These are phyloP conservation scores for Taphrina wiesneri DNA, from an alignment of 1,139 yeast species.

Conservation along the genomic window DNA sequence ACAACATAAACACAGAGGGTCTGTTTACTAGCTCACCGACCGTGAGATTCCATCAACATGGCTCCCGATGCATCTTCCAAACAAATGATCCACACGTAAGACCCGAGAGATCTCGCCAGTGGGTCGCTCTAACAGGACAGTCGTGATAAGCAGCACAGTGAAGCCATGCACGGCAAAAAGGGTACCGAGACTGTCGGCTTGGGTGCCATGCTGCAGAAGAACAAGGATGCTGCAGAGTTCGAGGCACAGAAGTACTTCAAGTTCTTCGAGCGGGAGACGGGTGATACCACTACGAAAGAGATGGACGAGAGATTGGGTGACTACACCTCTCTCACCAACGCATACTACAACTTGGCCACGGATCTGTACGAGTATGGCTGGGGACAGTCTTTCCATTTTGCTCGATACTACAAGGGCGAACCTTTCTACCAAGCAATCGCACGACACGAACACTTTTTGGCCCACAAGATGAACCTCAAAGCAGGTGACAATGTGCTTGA, in stretches of 20 bases:
- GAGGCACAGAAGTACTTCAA: constrained; percentile 90
- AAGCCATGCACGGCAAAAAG: constrained; percentile 79
- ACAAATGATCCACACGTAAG: constrained; percentile 29
- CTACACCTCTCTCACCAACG: constrained; percentile 88
- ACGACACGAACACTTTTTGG: constrained; percentile 93
- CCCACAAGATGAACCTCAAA: constrained; percentile 75
- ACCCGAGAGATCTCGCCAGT: neutral
- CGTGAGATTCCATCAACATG: neutral
- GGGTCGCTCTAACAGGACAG: neutral
- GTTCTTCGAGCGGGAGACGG: constrained; percentile 74
- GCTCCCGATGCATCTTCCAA: constrained; percentile 15
- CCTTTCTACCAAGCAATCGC: constrained; percentile 93
- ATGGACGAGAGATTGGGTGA: constrained; percentile 63
- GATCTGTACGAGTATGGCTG: constrained; percentile 88
- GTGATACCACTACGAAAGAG: constrained; percentile 71
- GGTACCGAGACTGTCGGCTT: constrained; percentile 69
- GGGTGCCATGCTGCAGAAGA: constrained; percentile 72
- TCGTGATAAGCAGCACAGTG: constrained; percentile 39
- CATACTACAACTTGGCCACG: constrained; percentile 74
- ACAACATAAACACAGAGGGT: neutral
- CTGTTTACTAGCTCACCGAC: neutral
- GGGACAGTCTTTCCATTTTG: constrained; percentile 99
- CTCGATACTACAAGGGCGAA: constrained; percentile 90
- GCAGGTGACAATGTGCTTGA: constrained; percentile 87
- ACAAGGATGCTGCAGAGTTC: constrained; percentile 72